Evolutionary conservation across 1,284 basidiomycete species (phyloP).

Genomic region (Apiotrichum sp.): DNA sequence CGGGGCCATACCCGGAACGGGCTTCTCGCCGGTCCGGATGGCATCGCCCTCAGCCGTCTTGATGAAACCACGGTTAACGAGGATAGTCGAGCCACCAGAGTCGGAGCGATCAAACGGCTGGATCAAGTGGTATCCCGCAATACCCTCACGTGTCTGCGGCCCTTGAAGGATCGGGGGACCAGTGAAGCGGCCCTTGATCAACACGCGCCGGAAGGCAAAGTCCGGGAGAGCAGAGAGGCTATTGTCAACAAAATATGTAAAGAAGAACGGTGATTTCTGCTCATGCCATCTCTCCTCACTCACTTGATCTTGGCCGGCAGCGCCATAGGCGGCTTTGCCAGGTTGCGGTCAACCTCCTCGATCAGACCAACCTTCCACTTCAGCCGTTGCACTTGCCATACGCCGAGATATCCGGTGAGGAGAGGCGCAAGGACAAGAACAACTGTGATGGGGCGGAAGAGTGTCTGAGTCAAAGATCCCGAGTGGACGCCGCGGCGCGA

Average conservation of each 20-base stretch:
- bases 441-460: constrained; percentile 59
- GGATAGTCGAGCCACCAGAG: constrained; percentile 48
- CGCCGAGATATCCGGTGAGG: constrained; percentile 83
- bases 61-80: constrained; percentile 91
- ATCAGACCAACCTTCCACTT: constrained; percentile 94
- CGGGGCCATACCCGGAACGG: constrained; percentile 28
- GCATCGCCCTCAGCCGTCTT: constrained; percentile 44
- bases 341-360: constrained; percentile 87
- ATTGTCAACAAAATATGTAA: not conserved
- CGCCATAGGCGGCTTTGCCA: constrained; percentile 68
- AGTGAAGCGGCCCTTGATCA: constrained; percentile 70
- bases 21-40: constrained; percentile 51
- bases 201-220: constrained; percentile 77
- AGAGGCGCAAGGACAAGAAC: constrained; percentile 81
- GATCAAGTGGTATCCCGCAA: constrained; percentile 49
- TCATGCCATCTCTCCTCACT: constrained; percentile 28
- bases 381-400: constrained; percentile 84
- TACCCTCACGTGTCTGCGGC: constrained; percentile 81
- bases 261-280: not conserved
- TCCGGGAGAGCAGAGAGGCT: constrained; percentile 63
- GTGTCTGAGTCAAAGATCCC: constrained; percentile 13
- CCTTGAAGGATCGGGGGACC: constrained; percentile 73
- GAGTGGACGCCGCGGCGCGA: not conserved
- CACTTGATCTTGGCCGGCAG: constrained; percentile 86
- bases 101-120: constrained; percentile 20